Base-by-base conservation (phyloP, 192 early-diverging fungal genomes). In the Cladochytrium replicatum region DNA sequence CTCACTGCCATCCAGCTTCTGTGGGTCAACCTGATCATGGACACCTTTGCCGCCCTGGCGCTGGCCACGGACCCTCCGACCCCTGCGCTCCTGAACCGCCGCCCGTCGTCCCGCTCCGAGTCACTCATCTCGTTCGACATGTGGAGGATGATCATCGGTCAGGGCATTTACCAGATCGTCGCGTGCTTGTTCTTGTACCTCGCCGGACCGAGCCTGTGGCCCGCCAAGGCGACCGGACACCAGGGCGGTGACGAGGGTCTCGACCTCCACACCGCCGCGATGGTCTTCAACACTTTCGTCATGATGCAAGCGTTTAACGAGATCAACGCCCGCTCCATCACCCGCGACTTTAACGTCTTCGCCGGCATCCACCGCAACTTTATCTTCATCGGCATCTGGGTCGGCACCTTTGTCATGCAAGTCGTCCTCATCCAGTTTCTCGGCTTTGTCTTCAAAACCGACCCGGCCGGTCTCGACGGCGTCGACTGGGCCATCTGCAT, bases 21-120 rank as follows among this genome's bases (percentile, higher is more conserved):
- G 43, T 99, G 94, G 94, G 88, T 99, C 40, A 99, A 99, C 66
- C 69, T 99, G 54, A 97, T 99, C 34, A 99, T 99, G 97, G 94
- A 99, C 72, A 92, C 93, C 0, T 75, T 99, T 60, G 97, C 97
- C 1, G 91, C 97, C 11, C 78, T 99, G 19, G 97, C 93, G 0
- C 77, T 97, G 29, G 93, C 95, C 2, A 96, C 95, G 1, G 94
- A 98, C 45, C 81, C 83, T 23, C 88, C 93, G 17, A 88, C 84
- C 11, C 80, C 80, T 38, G 87, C 85, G 0, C 72, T 97, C 25
- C 68, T 98, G 32, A 60, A 80, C 30, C 79, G 92, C 26, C 70
- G 77, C 41, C 94, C 94, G 5, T 74, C 83, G 21, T 67, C 75
- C 40, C 81, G 75, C 49, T 76, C 67, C 37, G 86, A 87, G 32